Conservation (phyloP, 1,284 basidiomycete genomes). For the Rhodotorula sp. region DNA sequence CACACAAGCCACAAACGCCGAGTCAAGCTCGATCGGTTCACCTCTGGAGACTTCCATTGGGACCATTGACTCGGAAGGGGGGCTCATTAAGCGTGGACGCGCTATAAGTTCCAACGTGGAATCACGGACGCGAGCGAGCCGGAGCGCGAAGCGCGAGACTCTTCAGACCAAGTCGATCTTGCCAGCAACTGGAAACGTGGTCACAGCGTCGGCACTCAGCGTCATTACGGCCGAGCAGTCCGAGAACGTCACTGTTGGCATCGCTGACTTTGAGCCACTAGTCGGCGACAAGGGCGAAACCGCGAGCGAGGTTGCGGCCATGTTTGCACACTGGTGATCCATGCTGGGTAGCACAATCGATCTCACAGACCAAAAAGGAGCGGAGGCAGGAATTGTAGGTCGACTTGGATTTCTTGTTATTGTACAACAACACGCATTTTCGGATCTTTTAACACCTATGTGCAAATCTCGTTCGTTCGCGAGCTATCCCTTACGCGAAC, state of each 20-base stretch:
- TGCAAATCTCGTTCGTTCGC: background rate
- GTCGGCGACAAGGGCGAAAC: slow-evolving; percentile 4
- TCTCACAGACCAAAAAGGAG: too few relatives aligned
- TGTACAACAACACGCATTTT: background rate
- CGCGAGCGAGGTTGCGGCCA: background rate
- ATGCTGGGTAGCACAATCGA: too few relatives aligned
- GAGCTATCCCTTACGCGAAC: slow-evolving; percentile 3
- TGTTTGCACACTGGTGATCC: background rate
- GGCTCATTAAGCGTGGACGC: background rate
- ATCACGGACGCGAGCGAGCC: background rate
- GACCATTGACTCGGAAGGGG: background rate
- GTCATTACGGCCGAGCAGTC: too few relatives aligned
- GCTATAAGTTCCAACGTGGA: background rate
- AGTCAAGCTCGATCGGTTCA: background rate
- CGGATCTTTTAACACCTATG: background rate
- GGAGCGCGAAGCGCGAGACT: too few relatives aligned
- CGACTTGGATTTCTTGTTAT: background rate
- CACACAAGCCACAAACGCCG: rapidly evolving
- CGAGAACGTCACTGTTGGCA: too few relatives aligned
- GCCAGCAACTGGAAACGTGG: too few relatives aligned
- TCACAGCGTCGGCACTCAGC: too few relatives aligned
- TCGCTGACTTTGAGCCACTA: background rate
- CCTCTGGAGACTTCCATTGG: background rate
- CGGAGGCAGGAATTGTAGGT: background rate
- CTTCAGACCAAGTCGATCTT: too few relatives aligned